These are phyloP conservation scores for Penicillium sp. DNA, from an alignment of 2,329 filamentous ascomycete species.

Conservation along the genomic window DNA sequence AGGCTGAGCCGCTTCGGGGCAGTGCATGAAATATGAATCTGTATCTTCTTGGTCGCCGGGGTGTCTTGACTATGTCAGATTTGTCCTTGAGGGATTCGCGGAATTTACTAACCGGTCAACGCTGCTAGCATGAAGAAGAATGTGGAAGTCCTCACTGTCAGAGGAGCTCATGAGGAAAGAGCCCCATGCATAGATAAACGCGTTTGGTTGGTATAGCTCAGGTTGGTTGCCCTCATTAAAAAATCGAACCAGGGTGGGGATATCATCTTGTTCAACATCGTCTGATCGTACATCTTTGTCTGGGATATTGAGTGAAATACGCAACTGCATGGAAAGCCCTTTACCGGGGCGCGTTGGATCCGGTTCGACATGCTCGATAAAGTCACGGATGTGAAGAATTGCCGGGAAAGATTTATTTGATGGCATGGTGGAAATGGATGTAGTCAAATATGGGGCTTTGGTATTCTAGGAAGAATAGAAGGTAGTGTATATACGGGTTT, in stretches of 20 bases:
- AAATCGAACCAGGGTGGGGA: conserved; percentile 8
- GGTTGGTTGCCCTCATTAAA: conserved; percentile 6
- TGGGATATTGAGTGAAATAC: not conserved
- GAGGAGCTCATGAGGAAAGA: conserved; percentile 2
- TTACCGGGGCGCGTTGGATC: not conserved
- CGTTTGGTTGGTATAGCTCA: conserved; percentile 1
- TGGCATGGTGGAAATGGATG: not conserved
- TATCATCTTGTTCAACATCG: conserved; percentile 3
- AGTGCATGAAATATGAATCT: conserved; percentile 7
- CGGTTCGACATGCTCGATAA: not conserved
- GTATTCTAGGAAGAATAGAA: too few relatives aligned
- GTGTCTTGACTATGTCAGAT: conserved; percentile 1
- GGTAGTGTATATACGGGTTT: too few relatives aligned
- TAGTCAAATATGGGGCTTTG: too few relatives aligned
- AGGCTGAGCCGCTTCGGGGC: conserved; percentile 5
- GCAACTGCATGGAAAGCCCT: not conserved
- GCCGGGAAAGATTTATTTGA: not conserved
- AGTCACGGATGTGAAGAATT: not conserved
- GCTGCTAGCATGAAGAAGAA: conserved; percentile 5
- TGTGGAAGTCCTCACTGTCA: conserved; percentile 3
- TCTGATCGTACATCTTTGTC: not conserved
- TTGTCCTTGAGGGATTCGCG: not conserved
- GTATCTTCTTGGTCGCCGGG: conserved; percentile 5
- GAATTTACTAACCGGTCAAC: conserved; percentile 1
- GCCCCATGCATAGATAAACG: conserved; percentile 5